Evolutionary conservation across 2,329 filamentous ascomycete genomes (phyloP).

Genomic region (Cercospora janseana): DNA sequence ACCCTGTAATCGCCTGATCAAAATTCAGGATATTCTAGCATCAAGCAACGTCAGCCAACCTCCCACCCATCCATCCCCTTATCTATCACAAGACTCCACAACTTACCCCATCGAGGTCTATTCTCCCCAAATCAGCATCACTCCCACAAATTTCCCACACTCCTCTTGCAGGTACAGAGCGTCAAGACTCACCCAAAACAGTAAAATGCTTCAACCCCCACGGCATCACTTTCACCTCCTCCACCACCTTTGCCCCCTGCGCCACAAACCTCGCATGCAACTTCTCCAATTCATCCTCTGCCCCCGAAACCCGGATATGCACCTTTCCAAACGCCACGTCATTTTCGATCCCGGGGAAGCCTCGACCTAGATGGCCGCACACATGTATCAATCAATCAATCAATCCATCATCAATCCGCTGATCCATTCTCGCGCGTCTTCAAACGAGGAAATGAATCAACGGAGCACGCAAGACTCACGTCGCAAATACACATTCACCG

Average conservation of each 20-base stretch:
- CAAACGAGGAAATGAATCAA: no score
- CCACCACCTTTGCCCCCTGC: slow-evolving; percentile 14
- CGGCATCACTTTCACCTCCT: slow-evolving; percentile 7
- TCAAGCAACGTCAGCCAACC: slow-evolving; percentile 1
- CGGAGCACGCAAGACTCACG: background rate
- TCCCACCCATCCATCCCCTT: background rate
- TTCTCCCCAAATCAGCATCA: background rate
- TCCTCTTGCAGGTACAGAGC: background rate
- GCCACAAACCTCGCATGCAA: slow-evolving; percentile 1
- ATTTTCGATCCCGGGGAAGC: slow-evolving; percentile 13
- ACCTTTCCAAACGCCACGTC: slow-evolving; percentile 20
- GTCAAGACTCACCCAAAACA: slow-evolving; percentile 12
- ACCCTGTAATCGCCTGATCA: slow-evolving; percentile 14
- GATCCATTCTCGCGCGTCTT: no score
- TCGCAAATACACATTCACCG: slow-evolving; percentile 16
- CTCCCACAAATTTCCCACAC: background rate
- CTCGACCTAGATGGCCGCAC: slow-evolving; percentile 15
- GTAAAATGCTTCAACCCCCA: slow-evolving; percentile 19
- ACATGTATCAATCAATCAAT: no score
- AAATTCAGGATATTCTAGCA: slow-evolving; percentile 18
- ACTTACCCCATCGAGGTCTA: slow-evolving; percentile 13
- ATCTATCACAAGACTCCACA: background rate
- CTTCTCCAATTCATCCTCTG: slow-evolving; percentile 16
- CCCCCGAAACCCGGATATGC: slow-evolving; percentile 16
- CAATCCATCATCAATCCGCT: no score